These are phyloP conservation scores for Saccharomycopsis sp. DNA, from an alignment of 805 yeast species.

Conservation along the genomic window DNA sequence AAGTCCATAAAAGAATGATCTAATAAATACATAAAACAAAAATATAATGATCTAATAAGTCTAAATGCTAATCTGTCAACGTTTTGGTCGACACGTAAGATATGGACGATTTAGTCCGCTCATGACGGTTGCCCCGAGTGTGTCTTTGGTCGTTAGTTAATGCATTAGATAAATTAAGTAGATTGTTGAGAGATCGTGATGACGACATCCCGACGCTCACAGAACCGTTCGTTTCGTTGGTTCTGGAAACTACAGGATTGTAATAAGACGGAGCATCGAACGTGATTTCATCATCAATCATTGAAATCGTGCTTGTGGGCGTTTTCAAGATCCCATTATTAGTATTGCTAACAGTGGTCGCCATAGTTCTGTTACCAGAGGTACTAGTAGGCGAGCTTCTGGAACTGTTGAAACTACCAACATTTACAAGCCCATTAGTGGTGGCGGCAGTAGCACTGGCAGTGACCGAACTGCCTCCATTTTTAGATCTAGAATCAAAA, in stretches of 20 bases:
- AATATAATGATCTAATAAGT: not conserved
- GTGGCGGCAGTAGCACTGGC: not conserved
- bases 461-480: not conserved
- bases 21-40: too few species aligned
- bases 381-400: conserved; percentile 12
- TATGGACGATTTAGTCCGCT: conserved; percentile 16
- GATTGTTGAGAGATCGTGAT: conserved; percentile 19
- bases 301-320: not conserved
- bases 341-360: not conserved
- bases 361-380: not conserved
- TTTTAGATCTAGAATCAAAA: not conserved
- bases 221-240: not conserved
- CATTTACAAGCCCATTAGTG: not conserved
- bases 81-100: conserved; percentile 18
- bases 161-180: conserved; percentile 16
- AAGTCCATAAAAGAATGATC: too few species aligned
- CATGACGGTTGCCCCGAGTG: conserved; percentile 6
- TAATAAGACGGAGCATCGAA: not conserved
- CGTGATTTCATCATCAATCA: not conserved
- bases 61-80: conserved; percentile 13
- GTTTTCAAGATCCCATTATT: not conserved
- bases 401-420: conserved; percentile 1
- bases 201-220: conserved; percentile 12
- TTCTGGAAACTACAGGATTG: not conserved
- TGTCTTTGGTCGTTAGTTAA: not conserved